Base-by-base conservation (phyloP, 2,329 filamentous ascomycete species). In the Xylariaceae sp. region DNA sequence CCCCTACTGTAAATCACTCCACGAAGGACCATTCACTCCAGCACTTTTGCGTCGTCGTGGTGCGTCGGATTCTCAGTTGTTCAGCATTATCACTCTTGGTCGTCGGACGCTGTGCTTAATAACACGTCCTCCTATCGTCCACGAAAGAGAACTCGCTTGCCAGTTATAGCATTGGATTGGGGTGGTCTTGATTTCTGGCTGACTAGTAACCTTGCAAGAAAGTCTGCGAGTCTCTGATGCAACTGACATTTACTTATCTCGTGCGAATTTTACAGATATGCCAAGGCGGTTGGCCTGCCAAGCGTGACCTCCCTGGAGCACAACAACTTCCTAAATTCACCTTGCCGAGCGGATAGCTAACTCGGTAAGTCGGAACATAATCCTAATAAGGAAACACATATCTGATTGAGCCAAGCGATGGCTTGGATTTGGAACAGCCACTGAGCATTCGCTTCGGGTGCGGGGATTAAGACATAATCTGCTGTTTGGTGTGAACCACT, bases 321-420 rank as follows among this genome's bases (percentile, higher is more conserved):
- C 54, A 56, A 53, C 50, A 42, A 53, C 40, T n/a, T 34, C 30
- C n/a, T 11, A 37, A 37, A 11, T 11, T 50, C 51, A 56, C 44
- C 56, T 50, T 58, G 58, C 56, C 48, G 47, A 52, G 35, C 54
- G 51, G 54, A 44, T 40, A 57, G 43, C 45, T 55, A 43, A 63
- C 58, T 62, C 57, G 59, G 48, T 41, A 40, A 49, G 47, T 27
- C 59, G 56, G 63, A 49, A 56, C 56, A 62, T 53, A 55, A 31
- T 51, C 62, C 58, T 8, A 57, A 64, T 61, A 37, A 55, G 64
- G 64, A 62, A 65, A 63, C 59, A 61, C 4, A 61, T 62, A 62
- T 52, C 60, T 65, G 64, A 67, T 65, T 64, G 51, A 54, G 52
- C 40, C 54, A 39, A 55, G 50, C 26, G 43, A 48, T 48, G 53